Evolutionary conservation across 495 filamentous ascomycete genomes (phyloP), one percentile per base, ranked within the genome.

Genomic region (Hypoxylon subgilvum): DNA sequence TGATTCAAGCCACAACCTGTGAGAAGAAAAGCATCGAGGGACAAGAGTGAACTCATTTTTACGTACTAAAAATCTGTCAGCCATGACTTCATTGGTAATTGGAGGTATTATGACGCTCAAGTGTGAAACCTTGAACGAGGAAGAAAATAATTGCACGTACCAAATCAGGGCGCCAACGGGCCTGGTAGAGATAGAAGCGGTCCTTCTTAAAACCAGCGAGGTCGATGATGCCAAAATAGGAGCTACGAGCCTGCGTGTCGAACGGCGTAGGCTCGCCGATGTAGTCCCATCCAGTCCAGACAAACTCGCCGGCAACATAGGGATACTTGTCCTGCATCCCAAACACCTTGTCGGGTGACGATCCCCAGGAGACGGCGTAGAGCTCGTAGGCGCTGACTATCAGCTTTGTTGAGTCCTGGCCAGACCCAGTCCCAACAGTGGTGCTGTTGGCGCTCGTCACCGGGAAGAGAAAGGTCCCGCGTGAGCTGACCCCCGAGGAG

Each of bases 191-290:
- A 31, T 69, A 79, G 48, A 74, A 81, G 1, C 77, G 70, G 35
- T 80, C 78, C 61, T 81, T 81, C 54, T 70, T 72, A 45, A 81
- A 80, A 6, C 78, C 78, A 0, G 78, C 78, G n/a, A 80, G 64
- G 41, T 80, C 75, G 35, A 81, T 72, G 39, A 79, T 78, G 0
- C 77, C 76, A 23, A 76, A 79, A 23, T 79, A 80, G 3, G 72
- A 76, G 49, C 76, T 80, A 2, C 77, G 72, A 1, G 74, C 61
- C 19, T 56, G 12, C 3, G 53, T 51, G 50, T 74, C 63, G 51
- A 70, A 78, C 2, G 77, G 79, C 10, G 75, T 75, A 0, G 79
- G 77, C 65, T 82, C 79, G 21, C 79, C 77, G 7, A 80, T 54
- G 42, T 82, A 82, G 46, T 82, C 79, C 63, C 67, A 80, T 0